These are phyloP conservation scores for Sugiyamaella grinbergsii DNA, from an alignment of 1,139 yeast genomes.

Conservation along the genomic window DNA sequence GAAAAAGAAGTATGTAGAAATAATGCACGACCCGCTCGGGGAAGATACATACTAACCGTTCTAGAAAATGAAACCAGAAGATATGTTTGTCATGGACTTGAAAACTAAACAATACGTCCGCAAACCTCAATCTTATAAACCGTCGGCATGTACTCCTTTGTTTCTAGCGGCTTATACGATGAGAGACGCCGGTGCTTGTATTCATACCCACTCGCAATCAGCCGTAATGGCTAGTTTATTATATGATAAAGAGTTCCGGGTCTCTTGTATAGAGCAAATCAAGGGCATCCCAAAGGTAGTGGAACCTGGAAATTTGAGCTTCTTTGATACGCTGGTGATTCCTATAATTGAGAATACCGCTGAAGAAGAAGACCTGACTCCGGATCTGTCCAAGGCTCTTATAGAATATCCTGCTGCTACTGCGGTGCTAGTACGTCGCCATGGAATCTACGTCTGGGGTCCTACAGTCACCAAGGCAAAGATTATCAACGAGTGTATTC, in stretches of 20 bases:
- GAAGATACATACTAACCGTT: not conserved
- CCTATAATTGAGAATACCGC: constrained; percentile 93
- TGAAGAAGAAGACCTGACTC: constrained; percentile 80
- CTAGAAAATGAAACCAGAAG: constrained; percentile 68
- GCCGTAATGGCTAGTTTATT: constrained; percentile 82
- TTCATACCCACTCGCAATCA: constrained; percentile 87
- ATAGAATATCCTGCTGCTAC: constrained; percentile 70
- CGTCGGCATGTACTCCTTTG: constrained; percentile 91
- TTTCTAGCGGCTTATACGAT: constrained; percentile 74
- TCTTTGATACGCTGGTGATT: constrained; percentile 71
- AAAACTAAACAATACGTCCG: constrained; percentile 58
- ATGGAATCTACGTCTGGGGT: constrained; percentile 97
- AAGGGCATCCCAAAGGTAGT: constrained; percentile 81
- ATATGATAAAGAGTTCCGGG: constrained; percentile 69
- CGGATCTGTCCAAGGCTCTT: constrained; percentile 62
- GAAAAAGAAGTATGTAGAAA: constrained; percentile 64
- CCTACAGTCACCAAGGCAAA: constrained; percentile 91
- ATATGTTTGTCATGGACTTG: constrained; percentile 75
- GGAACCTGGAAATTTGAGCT: constrained; percentile 68
- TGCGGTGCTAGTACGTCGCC: constrained; percentile 89
- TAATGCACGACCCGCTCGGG: not conserved
- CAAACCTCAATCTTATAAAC: constrained; percentile 68
- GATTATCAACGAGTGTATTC: constrained; percentile 89
- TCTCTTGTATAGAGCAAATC: constrained; percentile 85
- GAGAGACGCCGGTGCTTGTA: constrained; percentile 87